Percentiles rank a stretch among this genome's conserved stretches.
Conservation (phyloP, 2,329 filamentous ascomycete species). For the Diaporthe sp. region DNA sequence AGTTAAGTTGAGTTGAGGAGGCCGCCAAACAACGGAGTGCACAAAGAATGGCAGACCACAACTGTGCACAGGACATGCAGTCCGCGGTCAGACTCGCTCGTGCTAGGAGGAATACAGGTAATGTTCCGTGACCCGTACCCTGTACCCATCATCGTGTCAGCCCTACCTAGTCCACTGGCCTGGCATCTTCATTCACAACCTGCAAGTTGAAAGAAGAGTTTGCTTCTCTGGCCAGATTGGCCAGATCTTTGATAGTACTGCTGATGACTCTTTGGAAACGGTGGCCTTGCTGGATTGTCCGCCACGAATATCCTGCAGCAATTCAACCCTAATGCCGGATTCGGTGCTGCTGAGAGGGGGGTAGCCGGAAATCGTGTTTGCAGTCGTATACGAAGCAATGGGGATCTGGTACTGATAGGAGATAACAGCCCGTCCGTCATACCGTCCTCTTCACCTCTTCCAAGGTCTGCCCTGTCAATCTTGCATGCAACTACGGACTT, state of each 20-base stretch:
- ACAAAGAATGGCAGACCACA: background rate
- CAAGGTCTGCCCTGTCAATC: slow-evolving; percentile 24
- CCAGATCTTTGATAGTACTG: background rate
- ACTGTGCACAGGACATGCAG: background rate
- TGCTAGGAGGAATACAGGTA: slow-evolving; percentile 18
- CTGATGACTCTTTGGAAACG: background rate
- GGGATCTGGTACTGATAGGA: slow-evolving; percentile 17
- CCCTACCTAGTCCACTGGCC: slow-evolving; percentile 8
- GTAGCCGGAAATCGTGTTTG: background rate
- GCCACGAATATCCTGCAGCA: slow-evolving; percentile 14
- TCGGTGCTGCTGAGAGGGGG: background rate
- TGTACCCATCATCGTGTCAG: slow-evolving; percentile 9
- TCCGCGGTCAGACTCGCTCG: background rate
- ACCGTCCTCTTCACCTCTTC: slow-evolving; percentile 1
- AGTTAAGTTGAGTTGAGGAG: background rate
- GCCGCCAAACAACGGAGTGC: background rate
- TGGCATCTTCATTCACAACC: background rate
- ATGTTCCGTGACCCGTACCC: background rate
- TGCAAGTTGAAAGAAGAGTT: background rate
- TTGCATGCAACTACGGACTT: background rate
- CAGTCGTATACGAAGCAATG: slow-evolving; percentile 21
- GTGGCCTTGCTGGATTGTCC: background rate
- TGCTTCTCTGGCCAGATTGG: background rate
- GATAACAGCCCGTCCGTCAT: slow-evolving; percentile 22
- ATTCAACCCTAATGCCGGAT: slow-evolving; percentile 23